Evolutionary conservation across 1,284 basidiomycete genomes (phyloP).

Genomic region (Leucocoprinus gongylophorus): DNA sequence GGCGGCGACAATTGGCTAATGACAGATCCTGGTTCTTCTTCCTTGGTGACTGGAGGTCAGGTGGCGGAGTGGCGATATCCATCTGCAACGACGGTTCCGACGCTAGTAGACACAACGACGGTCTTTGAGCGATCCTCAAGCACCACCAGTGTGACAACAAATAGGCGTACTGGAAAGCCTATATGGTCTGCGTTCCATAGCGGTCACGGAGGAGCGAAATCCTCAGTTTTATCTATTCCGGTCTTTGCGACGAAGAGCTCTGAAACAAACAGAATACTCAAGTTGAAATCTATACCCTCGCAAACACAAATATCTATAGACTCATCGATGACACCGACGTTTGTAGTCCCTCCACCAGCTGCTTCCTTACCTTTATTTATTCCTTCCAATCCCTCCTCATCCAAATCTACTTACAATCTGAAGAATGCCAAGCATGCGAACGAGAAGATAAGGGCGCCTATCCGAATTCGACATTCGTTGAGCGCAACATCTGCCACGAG

Average conservation of each 20-base stretch:
- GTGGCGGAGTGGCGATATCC: not conserved
- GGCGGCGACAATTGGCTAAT: not conserved
- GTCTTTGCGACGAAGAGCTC: not conserved
- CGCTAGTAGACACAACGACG: not conserved
- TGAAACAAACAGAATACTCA: conserved; percentile 18
- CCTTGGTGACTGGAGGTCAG: not conserved
- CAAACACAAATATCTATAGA: conserved; percentile 22
- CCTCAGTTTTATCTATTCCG: not conserved
- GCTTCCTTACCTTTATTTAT: conserved; percentile 9
- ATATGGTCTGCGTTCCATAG: conserved; percentile 8
- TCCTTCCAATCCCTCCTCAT: conserved; percentile 2
- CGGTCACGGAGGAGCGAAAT: not conserved
- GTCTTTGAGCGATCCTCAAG: conserved; percentile 4
- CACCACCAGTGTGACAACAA: conserved; percentile 16
- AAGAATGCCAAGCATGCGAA: not conserved
- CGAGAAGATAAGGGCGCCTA: not conserved
- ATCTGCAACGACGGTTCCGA: not conserved
- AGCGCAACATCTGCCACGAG: not conserved
- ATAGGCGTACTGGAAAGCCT: conserved; percentile 7
- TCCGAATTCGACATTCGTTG: not conserved
- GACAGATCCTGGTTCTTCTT: not conserved
- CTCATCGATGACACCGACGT: conserved; percentile 12
- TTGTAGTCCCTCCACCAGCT: conserved; percentile 15
- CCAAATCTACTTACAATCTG: not conserved
- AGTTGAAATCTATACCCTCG: conserved; percentile 23